Base-by-base conservation (phyloP, 1,139 yeast species). In the Yueomyces sp. region DNA sequence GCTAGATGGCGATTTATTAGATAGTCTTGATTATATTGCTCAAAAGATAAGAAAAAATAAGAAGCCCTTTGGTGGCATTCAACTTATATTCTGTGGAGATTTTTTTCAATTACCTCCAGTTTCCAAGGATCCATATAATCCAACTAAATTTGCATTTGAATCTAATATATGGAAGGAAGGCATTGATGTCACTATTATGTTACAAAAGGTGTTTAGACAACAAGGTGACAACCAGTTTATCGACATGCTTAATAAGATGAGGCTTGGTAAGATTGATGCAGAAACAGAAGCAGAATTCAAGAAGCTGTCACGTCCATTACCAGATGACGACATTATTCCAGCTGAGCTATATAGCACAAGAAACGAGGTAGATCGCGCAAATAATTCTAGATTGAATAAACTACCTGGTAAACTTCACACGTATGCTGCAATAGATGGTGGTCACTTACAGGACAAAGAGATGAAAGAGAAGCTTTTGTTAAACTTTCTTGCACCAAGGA, bases 21-120 rank as follows among this genome's bases (percentile, higher is more conserved):
- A 84, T 52, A 82, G 82, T 51, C 64, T 87, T 41, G 79, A 85
- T 51, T 64, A 57, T 12, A 69, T 87, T 39, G 95, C 86, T 0
- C 70, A 75, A 49, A 63, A 57, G 9, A 46, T 86, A 4, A 64
- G 86, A 36, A 67, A 66, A 35, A 70, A 62, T 45, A 44, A 42
- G 19, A 59, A 59, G 6, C 95, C 96, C 0, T 87, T 87, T 67
- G 96, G 96, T 12, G 96, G 96, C 0, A 81, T 87, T 36, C 96
- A 87, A 54, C 54, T 87, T 8, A 75, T 87, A 35, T 73, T 84
- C 38, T 81, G 93, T 59, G 96, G 96, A 3, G 96, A 87, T 62
- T 86, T 87, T 60, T 87, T 79, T 60, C 96, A 87, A 59, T 66
- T 87, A 37, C 96, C 96, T 0, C 96, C 96, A 0, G 95, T 87